These are phyloP conservation scores for Solanum rostratum DNA, from an alignment of 257 asterid genomes.

Conservation along the genomic window DNA sequence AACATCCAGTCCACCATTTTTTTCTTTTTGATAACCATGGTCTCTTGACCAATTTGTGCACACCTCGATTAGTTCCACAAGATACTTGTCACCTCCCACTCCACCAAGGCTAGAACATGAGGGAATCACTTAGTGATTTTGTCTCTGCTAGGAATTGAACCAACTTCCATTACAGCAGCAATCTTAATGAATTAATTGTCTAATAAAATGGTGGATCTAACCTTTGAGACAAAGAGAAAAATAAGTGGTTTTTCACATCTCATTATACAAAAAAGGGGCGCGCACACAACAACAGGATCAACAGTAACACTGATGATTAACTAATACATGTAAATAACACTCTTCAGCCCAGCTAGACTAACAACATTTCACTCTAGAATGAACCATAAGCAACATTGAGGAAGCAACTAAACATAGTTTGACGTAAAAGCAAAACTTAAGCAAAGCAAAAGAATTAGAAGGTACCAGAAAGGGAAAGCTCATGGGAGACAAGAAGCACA, in stretches of 20 bases:
- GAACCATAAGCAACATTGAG: not conserved
- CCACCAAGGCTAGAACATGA: not conserved
- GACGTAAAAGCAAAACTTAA: not conserved
- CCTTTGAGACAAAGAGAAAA: not conserved
- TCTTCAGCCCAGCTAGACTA: not conserved
- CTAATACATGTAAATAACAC: not conserved
- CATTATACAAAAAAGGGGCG: not conserved
- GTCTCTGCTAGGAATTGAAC: not conserved
- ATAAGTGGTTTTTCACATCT: not conserved
- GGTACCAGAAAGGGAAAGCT: slow-evolving; percentile 73
- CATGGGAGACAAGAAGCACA: slow-evolving; percentile 65
- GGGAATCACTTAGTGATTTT: not conserved
- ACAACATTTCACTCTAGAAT: not conserved
- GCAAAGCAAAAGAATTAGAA: not conserved
- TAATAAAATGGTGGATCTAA: not conserved
- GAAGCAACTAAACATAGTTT: not conserved
- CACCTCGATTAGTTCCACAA: not conserved
- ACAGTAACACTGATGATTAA: not conserved
- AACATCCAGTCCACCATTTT: not conserved
- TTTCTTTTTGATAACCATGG: not conserved
- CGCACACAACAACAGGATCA: not conserved
- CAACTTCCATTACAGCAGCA: not conserved
- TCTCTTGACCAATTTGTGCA: not conserved
- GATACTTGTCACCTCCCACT: not conserved
- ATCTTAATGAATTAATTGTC: not conserved